Evolutionary conservation across 139 green algal genomes (phyloP).

Genomic region (Micromonas pusilla): DNA sequence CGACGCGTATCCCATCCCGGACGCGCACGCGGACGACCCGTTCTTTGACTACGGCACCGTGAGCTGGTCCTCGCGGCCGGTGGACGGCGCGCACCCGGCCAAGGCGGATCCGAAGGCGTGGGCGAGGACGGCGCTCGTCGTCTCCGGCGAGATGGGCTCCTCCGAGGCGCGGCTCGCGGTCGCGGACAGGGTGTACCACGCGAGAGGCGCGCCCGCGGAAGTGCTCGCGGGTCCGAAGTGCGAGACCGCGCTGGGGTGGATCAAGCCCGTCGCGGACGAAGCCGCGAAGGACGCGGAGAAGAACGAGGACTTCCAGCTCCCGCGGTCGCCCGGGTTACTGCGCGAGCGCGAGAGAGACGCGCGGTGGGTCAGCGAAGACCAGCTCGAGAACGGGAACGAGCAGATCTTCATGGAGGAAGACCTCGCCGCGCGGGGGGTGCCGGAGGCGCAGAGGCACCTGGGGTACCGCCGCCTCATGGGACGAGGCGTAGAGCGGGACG

Average conservation of each 20-base stretch:
- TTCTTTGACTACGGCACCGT: no score
- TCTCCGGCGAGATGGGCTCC: neutral
- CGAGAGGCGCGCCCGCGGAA: neutral
- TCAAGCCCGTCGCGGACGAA: neutral
- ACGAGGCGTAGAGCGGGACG: constrained; percentile 42
- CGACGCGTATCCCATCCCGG: neutral
- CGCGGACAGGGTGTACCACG: neutral
- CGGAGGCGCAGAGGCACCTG: constrained; percentile 31
- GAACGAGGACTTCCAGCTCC: neutral
- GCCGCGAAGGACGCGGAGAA: neutral
- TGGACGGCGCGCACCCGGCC: no score
- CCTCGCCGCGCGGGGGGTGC: neutral
- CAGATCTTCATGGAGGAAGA: constrained; percentile 16
- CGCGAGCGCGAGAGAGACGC: constrained; percentile 20
- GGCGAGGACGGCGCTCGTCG: neutral
- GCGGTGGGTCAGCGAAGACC: neutral
- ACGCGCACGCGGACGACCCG: neutral
- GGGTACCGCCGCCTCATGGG: constrained; percentile 48
- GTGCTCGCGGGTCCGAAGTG: neutral
- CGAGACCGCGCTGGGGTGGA: neutral
- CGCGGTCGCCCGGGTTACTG: neutral
- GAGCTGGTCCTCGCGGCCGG: no score
- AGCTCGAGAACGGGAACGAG: neutral
- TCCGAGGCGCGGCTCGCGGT: neutral
- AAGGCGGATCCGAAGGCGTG: no score